A percentile compares a stretch with the other conserved stretches of the same genome.
Evolutionary conservation across 768 basidiomycete genomes (phyloP).

Genomic region (Lactifluus volemus): DNA sequence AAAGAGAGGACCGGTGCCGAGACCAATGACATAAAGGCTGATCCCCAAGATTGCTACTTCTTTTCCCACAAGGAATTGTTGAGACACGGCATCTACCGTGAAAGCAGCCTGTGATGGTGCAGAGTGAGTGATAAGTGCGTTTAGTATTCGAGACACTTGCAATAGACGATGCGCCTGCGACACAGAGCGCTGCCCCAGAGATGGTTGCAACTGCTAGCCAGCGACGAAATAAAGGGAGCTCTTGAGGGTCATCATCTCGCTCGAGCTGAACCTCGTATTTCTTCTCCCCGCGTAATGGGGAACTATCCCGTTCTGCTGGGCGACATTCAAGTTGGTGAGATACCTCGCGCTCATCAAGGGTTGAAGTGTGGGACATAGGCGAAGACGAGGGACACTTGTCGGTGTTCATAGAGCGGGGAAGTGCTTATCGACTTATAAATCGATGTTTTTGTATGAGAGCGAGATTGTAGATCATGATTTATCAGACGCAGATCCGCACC

Average conservation of each 20-base stretch:
- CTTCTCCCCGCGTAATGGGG: not conserved
- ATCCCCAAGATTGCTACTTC: slow-evolving; percentile 37
- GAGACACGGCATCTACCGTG: slow-evolving; percentile 31
- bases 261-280: slow-evolving; percentile 1
- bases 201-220: slow-evolving; percentile 13
- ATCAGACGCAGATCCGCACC: too few species aligned
- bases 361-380: not conserved
- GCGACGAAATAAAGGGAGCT: slow-evolving; percentile 5
- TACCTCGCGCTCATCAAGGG: not conserved
- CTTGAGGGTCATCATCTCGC: slow-evolving; percentile 18
- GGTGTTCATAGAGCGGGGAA: too few species aligned
- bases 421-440: not conserved
- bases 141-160: not conserved
- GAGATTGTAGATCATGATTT: too few species aligned
- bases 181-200: not conserved
- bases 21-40: slow-evolving; percentile 31
- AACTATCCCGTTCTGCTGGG: not conserved
- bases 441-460: too few species aligned
- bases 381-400: not conserved
- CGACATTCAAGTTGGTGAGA: not conserved
- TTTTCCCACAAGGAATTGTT: slow-evolving; percentile 29
- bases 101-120: slow-evolving; percentile 23
- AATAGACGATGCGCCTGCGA: slow-evolving; percentile 5
- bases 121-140: not conserved
- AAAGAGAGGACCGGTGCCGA: slow-evolving; percentile 25